These are phyloP conservation scores for Trametes cingulata DNA, from an alignment of 768 basidiomycete species.

Conservation along the genomic window DNA sequence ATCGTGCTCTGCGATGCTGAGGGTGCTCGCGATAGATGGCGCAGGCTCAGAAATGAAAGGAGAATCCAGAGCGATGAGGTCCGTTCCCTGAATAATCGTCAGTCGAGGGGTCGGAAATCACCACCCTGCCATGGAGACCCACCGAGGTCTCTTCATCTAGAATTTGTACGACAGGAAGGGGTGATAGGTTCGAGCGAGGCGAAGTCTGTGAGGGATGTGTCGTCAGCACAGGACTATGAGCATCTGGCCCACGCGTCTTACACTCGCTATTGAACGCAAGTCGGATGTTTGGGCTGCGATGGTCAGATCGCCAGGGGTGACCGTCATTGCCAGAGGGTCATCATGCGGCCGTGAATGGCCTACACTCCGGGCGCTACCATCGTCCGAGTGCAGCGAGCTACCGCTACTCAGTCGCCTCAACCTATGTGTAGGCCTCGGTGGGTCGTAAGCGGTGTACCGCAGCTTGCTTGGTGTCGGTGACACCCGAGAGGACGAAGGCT, in stretches of 20 bases:
- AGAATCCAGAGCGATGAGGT: conserved; percentile 76
- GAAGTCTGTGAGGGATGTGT: conserved; percentile 19
- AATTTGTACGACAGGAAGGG: conserved; percentile 19
- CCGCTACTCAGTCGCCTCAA: conserved; percentile 39
- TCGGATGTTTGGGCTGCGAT: conserved; percentile 39
- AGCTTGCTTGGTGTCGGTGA: conserved; percentile 47
- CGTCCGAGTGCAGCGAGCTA: conserved; percentile 41
- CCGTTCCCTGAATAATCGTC: conserved; percentile 35
- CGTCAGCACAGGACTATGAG: no score
- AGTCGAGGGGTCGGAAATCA: neutral
- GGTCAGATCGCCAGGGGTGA: conserved; percentile 48
- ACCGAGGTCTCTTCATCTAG: conserved; percentile 23
- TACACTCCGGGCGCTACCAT: conserved; percentile 36
- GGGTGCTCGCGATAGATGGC: conserved; percentile 4
- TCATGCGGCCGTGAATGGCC: conserved; percentile 17
- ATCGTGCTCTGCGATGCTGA: conserved; percentile 33
- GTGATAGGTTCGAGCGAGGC: conserved; percentile 4
- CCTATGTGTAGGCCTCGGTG: conserved; percentile 54
- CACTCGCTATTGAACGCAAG: conserved; percentile 32
- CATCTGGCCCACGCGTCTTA: no score
- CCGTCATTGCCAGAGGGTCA: conserved; percentile 30
- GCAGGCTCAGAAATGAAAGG: conserved; percentile 58
- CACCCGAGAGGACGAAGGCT: conserved; percentile 25
- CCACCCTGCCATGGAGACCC: neutral
- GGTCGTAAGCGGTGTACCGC: conserved; percentile 70